These are phyloP conservation scores for Exophiala xenobiotica DNA, from an alignment of 2,329 filamentous ascomycete genomes.

Conservation along the genomic window DNA sequence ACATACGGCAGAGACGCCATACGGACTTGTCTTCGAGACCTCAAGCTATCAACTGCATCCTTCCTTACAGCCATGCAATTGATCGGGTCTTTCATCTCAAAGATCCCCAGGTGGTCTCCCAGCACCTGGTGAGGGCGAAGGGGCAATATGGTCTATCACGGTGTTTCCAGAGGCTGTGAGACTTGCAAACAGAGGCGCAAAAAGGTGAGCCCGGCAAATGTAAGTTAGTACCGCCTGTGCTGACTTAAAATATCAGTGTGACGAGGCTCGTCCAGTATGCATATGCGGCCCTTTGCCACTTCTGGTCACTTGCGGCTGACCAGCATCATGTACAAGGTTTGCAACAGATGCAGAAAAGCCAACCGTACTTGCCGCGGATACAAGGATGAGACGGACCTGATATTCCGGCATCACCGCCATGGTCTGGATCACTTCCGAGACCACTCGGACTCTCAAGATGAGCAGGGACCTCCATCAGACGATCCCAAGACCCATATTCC, in stretches of 20 bases:
- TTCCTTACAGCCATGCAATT: neutral
- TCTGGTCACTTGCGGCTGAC: neutral
- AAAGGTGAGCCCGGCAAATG: constrained; percentile 2
- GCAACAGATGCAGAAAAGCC: constrained; percentile 2
- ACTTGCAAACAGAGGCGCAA: constrained; percentile 5
- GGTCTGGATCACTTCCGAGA: neutral
- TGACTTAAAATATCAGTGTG: neutral
- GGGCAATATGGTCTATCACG: constrained; percentile 8
- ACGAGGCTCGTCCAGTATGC: constrained; percentile 1
- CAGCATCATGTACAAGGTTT: neutral
- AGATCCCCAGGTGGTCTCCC: too few species aligned
- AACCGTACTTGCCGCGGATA: neutral
- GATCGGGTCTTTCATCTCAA: neutral
- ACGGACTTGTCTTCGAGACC: neutral
- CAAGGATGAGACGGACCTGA: neutral
- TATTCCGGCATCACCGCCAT: neutral
- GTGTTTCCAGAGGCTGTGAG: constrained; percentile 5
- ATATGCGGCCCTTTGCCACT: neutral
- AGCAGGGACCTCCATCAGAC: neutral
- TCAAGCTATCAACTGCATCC: neutral
- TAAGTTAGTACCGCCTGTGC: neutral
- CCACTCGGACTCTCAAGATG: neutral
- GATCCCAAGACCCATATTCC: neutral
- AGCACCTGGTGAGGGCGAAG: too few species aligned
- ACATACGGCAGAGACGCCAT: neutral